Evolutionary conservation across 305 asterid species (phyloP), one percentile per base, ranked within the genome.

Genomic region (Plantago coronopus): DNA sequence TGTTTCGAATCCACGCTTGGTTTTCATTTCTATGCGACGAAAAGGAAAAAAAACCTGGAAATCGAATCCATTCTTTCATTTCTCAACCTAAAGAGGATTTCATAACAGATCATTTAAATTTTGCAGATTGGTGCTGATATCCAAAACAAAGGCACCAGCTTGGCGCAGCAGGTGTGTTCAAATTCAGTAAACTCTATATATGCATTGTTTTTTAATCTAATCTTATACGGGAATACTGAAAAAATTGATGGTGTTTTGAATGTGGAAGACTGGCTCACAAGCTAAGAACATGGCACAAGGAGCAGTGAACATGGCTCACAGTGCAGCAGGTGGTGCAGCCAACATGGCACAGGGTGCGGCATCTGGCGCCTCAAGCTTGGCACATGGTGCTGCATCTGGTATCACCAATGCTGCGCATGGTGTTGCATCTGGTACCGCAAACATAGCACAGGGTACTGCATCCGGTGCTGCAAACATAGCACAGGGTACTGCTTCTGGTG

Each of bases 231-330:
- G 5, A 38, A 8, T 27, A 27, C 34, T 2, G 5, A 25, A 4
- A 27, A 0, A 11, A 11, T 34, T 18, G 10, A 22, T 53, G 40
- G 21, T 54, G 31, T 54, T 54, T 27, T n/a, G 40, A 25, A 54
- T 54, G 27, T 27, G 17, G 37, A 54, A 54, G 59, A 54, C 59
- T 27, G 59, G 59, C 8, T 15, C 31, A 34, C 59, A 54, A 38
- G 59, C 43, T 54, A 54, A 54, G 59, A 54, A 27, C 43, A 2
- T 54, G 59, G 59, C 18, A 54, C 43, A 54, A 54, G 59, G 59
- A 16, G 59, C 59, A 27, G 18, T 8, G 42, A 27, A n/a, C 59
- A 16, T 54, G 21, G 42, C 37, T 25, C 21, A n/a, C 15, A 43
- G 43, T 4, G 43, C 37, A 54, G 59, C 43, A 54, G 10, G 43